phyloP scores from a whole-genome alignment of 1,284 basidiomycete species.

The Puccinia triticina region DNA sequence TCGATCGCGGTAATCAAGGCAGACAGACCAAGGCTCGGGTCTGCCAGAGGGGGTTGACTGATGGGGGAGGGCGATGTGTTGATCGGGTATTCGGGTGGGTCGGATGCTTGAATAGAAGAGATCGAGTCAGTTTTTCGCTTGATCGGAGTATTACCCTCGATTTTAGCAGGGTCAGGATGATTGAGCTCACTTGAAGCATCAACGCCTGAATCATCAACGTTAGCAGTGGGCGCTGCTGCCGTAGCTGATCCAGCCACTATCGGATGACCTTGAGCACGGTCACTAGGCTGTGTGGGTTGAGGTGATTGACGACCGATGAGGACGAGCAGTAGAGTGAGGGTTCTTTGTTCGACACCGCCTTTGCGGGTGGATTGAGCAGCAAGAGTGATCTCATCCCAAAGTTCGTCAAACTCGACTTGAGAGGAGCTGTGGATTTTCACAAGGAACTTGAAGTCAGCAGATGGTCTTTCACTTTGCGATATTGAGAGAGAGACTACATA shows the following conservation, averaged over 20 bases:
- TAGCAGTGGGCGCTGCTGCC: neutral
- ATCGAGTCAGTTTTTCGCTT: neutral
- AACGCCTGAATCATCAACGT: neutral
- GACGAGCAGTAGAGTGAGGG: slow-evolving; percentile 1
- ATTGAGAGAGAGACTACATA: neutral
- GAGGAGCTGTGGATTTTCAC: slow-evolving; percentile 1
- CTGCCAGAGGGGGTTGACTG: neutral
- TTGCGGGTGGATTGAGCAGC: neutral
- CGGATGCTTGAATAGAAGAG: neutral
- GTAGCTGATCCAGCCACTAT: neutral
- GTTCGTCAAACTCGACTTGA: slow-evolving; percentile 29
- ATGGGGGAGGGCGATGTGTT: neutral
- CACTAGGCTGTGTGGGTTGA: neutral
- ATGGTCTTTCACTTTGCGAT: neutral
- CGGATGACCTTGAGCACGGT: neutral
- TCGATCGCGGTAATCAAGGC: slow-evolving; percentile 16
- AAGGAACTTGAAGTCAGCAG: neutral
- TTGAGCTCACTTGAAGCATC: neutral
- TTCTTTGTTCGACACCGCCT: neutral
- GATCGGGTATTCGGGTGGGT: slow-evolving; percentile 18
- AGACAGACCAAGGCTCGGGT: slow-evolving; percentile 4
- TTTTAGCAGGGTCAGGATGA: neutral
- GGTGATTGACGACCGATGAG: neutral
- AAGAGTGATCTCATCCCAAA: slow-evolving; percentile 7
- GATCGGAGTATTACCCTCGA: neutral